Base-by-base conservation (phyloP, 1,139 yeast species). In the Wickerhamiella pararugosa region DNA sequence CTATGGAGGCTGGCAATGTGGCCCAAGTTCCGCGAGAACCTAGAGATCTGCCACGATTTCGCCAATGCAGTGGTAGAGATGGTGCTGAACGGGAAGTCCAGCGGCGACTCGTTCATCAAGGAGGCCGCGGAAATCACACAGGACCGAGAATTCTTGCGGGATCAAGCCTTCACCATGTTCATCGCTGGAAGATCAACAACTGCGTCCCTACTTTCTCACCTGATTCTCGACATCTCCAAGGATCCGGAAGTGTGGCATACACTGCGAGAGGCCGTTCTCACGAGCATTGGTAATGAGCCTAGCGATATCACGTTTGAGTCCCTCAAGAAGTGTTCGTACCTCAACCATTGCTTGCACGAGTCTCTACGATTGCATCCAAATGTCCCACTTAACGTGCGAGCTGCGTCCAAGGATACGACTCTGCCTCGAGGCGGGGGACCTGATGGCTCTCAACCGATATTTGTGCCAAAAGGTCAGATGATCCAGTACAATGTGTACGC, bases 401-500 rank as follows among this genome's bases (percentile, higher is more conserved):
- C 42, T n/a, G 60, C 62, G 6, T 34, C 32, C 9, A 44, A 49
- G 21, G 58, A 57, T 37, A 69, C 74, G 5, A 61, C 66, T 5
- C 60, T 71, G 43, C 76, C 75, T 32, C 55, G 59, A 28, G 76
- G 76, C 27, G 75, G 75, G 32, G 75, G 75, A 3, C 52, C 59
- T 5, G 66, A 70, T 44, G 65, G 62, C n/a, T 43, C 45, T 9
- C 44, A 60, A 29, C 77, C 78, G 8, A 51, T 74, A 27, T 53
- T 53, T 6, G 67, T 76, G 5, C 80, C 82, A 0, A 65, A 68
- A 47, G 75, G 71, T 1, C 62, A 63, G 0, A 71, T 71, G 50
- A 73, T 76, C 8, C 80, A 79, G 0, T 75, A 75, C 53, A 70
- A 75, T 50, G 72, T 70, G 48, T 70, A 64, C 53, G 75, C 70